Evolutionary conservation across 768 basidiomycete species (phyloP), one percentile per base, ranked within the genome.

Genomic region (Boletus rex-veris): DNA sequence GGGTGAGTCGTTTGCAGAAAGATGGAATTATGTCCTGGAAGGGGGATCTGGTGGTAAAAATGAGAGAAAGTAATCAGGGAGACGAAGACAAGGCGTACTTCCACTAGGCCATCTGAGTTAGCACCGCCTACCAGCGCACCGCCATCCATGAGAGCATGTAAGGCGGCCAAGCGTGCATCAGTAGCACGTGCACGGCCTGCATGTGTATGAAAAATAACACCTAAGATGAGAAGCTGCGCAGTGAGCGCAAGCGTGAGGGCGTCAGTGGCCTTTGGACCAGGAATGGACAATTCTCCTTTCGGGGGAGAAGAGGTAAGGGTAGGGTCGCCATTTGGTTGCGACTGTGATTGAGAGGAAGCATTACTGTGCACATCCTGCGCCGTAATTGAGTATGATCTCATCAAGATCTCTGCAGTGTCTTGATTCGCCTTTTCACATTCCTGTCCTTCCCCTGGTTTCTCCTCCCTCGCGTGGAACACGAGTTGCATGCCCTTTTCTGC

Each of bases 81-180:
- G 30, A 73, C 70, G 49, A 72, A 64, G 30, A 52, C 3, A 11
- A 45, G 53, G 18, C 56, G 6, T 43, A 76, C 80, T 58, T 74
- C 68, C 10, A 77, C 67, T 4, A 70, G 44, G 7, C 79, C 79
- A 16, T 75, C 67, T 1, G 67, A 61, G 44, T 74, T 70, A 18
- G 43, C 31, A 44, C 67, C 66, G 44, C 68, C 63, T 53, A 76
- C 82, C 45, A 60, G 58, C 15, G 75, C 77, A 2, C 80, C 83
- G 2, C 77, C 72, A 61, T 91, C 90, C 47, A 91, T 75, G 26
- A 88, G 67, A n/a, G 77, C 74, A 64, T 92, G 89, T 1, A 92
- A 66, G 42, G 75, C 74, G 36, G 77, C 73, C 33, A 90, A 69
- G 18, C 88, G 72, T 8, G 72, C 65, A n/a, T 79, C 73, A 1